Conservation (phyloP, 495 filamentous ascomycete species). For the Massariosphaeria phaeospora region DNA sequence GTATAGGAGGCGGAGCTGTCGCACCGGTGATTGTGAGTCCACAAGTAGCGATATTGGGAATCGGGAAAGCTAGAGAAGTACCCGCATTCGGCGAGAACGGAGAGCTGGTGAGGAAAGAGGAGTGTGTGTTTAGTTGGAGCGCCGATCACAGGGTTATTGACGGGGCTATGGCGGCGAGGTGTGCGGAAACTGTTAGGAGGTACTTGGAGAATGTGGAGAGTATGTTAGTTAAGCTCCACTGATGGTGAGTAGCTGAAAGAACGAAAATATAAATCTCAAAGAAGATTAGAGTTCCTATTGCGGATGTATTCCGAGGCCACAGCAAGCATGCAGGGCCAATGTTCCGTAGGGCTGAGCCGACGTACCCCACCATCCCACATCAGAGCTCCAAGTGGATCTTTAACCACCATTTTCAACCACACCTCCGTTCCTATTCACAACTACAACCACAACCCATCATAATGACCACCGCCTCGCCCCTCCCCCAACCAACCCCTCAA, state of each 20-base stretch:
- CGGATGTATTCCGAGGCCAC: too few species aligned
- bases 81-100: constrained; percentile 60
- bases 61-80: constrained; percentile 70
- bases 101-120: constrained; percentile 57
- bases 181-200: constrained; percentile 69
- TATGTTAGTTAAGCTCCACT: constrained; percentile 57
- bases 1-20: constrained; percentile 87
- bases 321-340: too few species aligned
- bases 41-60: constrained; percentile 87
- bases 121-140: constrained; percentile 90
- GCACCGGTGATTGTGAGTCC: constrained; percentile 81
- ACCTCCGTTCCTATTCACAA: too few species aligned
- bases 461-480: neutral
- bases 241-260: neutral
- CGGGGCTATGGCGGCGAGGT: constrained; percentile 87
- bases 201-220: constrained; percentile 77
- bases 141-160: constrained; percentile 95
- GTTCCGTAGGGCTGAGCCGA: too few species aligned
- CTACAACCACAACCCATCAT: neutral
- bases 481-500: neutral
- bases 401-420: too few species aligned
- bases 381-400: too few species aligned
- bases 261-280: neutral
- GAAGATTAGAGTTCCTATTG: neutral
- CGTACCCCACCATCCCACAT: too few species aligned